These are phyloP conservation scores for Hyparrhenia diplandra DNA, from an alignment of 176 grass and related monocot genomes.

Conservation along the genomic window DNA sequence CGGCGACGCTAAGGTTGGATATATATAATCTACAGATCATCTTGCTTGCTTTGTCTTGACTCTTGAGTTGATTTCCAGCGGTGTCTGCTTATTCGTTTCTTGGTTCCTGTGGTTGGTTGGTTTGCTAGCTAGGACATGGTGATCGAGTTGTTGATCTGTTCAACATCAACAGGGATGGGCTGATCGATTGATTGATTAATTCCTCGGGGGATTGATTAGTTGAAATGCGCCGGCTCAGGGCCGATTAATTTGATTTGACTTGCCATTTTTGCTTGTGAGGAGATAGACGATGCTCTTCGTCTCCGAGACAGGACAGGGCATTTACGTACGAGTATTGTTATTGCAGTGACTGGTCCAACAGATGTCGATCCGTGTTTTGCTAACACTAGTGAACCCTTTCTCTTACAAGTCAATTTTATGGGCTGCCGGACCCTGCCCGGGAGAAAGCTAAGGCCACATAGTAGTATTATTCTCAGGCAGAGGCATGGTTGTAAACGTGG, in stretches of 20 bases:
- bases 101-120: neutral
- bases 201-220: neutral
- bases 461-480: neutral
- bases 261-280: neutral
- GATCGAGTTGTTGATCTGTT: neutral
- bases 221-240: neutral
- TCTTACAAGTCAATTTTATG: too few relatives aligned
- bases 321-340: neutral
- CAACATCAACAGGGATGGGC: neutral
- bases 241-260: neutral
- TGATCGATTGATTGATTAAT: neutral
- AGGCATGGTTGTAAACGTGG: neutral
- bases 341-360: too few relatives aligned
- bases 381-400: too few relatives aligned
- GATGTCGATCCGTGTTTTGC: neutral
- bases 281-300: neutral
- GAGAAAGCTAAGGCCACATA: neutral
- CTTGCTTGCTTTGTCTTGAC: neutral
- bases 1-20: conserved; percentile 36
- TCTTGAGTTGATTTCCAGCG: neutral
- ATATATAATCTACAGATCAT: too few relatives aligned
- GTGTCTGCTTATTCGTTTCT: neutral
- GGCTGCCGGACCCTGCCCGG: too few relatives aligned
- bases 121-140: neutral
- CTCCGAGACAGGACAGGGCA: neutral